A percentile compares a stretch with the other conserved stretches of the same genome.
Conservation (phyloP, 2,329 filamentous ascomycete genomes). For the Daldinia eschscholtzii region DNA sequence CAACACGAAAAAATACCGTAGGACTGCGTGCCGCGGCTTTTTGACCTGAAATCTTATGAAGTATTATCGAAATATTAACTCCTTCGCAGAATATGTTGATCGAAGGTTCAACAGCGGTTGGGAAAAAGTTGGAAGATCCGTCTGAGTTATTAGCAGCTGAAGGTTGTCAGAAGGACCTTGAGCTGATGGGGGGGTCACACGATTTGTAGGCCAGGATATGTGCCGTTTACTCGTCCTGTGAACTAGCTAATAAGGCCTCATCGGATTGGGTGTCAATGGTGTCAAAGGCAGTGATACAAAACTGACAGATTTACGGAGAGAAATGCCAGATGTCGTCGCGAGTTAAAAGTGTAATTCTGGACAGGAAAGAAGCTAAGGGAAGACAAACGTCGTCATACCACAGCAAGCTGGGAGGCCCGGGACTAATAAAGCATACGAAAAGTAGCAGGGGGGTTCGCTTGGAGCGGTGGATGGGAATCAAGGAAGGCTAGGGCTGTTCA, state of each 20-base stretch:
- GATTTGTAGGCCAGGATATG: conserved; percentile 35
- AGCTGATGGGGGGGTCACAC: conserved; percentile 41
- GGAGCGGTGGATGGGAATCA: conserved; percentile 42
- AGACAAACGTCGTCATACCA: conserved; percentile 52
- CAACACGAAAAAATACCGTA: conserved; percentile 28
- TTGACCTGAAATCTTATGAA: conserved; percentile 17
- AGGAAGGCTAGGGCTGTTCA: conserved; percentile 42
- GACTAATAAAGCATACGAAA: conserved; percentile 42
- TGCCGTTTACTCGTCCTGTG: conserved; percentile 20
- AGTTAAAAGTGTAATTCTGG: conserved; percentile 33
- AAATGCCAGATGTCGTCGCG: conserved; percentile 38
- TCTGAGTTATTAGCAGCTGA: conserved; percentile 35
- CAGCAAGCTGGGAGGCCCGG: conserved; percentile 43
- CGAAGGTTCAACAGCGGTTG: conserved; percentile 22
- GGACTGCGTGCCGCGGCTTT: conserved; percentile 23
- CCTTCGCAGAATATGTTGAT: conserved; percentile 4
- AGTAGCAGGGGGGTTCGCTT: conserved; percentile 42
- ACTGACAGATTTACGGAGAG: conserved; percentile 26
- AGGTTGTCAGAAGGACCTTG: conserved; percentile 34
- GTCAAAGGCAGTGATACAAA: conserved; percentile 36
- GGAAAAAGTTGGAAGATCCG: conserved; percentile 11
- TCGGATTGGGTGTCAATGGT: conserved; percentile 42
- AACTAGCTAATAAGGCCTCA: conserved; percentile 31
- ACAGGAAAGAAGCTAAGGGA: conserved; percentile 39
- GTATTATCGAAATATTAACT: conserved; percentile 17